phyloP scores from a whole-genome alignment of 2,329 filamentous ascomycete genomes.

The Amesomyces nigricolor region DNA sequence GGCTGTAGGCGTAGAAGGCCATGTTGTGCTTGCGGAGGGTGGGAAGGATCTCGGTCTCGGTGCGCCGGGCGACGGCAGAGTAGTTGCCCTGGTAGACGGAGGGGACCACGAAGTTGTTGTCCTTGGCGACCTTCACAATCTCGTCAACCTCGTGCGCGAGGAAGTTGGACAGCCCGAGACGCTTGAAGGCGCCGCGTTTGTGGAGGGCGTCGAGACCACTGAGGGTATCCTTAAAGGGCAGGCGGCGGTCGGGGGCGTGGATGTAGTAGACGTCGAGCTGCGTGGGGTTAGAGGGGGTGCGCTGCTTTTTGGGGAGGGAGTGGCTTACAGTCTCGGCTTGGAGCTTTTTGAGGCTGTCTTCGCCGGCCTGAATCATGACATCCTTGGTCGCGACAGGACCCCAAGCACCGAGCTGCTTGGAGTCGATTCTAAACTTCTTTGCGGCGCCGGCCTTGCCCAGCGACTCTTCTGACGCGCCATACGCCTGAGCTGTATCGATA shows the following conservation, averaged over 20 bases:
- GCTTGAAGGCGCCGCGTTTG: constrained; percentile 35
- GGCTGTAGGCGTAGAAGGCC: constrained; percentile 35
- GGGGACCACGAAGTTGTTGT: constrained; percentile 33
- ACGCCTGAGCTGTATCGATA: constrained; percentile 2
- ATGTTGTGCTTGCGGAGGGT: constrained; percentile 32
- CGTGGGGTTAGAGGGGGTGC: too few species aligned
- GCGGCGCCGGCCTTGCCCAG: constrained; percentile 6
- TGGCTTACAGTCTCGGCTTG: constrained; percentile 1
- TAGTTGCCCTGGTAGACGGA: constrained; percentile 38
- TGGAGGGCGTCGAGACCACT: constrained; percentile 34
- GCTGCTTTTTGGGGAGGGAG: too few species aligned
- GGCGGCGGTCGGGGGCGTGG: constrained; percentile 37
- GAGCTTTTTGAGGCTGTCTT: constrained; percentile 3
- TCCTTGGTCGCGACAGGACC: not conserved
- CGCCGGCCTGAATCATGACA: not conserved
- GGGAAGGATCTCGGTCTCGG: constrained; percentile 35
- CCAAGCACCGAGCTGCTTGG: constrained; percentile 2
- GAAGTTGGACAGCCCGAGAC: constrained; percentile 39
- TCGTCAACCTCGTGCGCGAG: constrained; percentile 34
- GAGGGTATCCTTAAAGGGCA: constrained; percentile 36
- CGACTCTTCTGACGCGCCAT: not conserved
- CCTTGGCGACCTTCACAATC: constrained; percentile 32
- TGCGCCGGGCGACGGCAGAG: constrained; percentile 34
- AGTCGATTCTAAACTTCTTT: constrained; percentile 9
- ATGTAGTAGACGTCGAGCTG: constrained; percentile 37